phyloP scores from a whole-genome alignment of 225 moss, liverwort and hornwort species.

The Climacium dendroides region DNA sequence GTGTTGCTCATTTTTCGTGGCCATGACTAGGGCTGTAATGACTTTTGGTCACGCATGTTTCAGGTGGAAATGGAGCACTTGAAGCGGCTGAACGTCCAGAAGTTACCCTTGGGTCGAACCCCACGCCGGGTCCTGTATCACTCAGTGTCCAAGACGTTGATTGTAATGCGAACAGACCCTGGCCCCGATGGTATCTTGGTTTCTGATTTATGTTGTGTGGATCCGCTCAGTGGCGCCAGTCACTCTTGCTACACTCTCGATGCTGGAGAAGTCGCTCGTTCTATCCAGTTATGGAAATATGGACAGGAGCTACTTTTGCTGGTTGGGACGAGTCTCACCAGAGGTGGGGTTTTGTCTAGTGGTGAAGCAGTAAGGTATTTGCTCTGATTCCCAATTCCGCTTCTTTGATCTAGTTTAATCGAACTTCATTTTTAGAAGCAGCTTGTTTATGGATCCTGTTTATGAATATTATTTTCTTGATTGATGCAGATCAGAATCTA shows the following conservation, averaged over 20 bases:
- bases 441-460: not conserved
- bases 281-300: constrained; percentile 72
- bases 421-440: not conserved
- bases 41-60: not conserved
- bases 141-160: constrained; percentile 64
- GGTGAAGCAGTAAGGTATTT: constrained; percentile 83
- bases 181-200: constrained; percentile 27
- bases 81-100: constrained; percentile 88
- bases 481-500: not conserved
- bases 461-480: not conserved
- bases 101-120: constrained; percentile 64
- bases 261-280: constrained; percentile 78
- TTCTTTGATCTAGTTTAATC: not conserved
- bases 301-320: constrained; percentile 63
- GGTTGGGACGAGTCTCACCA: constrained; percentile 73
- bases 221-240: constrained; percentile 74
- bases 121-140: constrained; percentile 83
- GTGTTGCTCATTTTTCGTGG: not conserved
- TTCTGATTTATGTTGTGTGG: constrained; percentile 94
- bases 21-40: not conserved
- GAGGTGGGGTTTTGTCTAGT: constrained; percentile 44
- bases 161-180: constrained; percentile 71
- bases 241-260: constrained; percentile 72
- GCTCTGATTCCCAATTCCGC: not conserved
- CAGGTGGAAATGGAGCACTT: constrained; percentile 99